Base-by-base conservation (phyloP, 2,329 filamentous ascomycete species). In the Rutstroemia sydowiana region DNA sequence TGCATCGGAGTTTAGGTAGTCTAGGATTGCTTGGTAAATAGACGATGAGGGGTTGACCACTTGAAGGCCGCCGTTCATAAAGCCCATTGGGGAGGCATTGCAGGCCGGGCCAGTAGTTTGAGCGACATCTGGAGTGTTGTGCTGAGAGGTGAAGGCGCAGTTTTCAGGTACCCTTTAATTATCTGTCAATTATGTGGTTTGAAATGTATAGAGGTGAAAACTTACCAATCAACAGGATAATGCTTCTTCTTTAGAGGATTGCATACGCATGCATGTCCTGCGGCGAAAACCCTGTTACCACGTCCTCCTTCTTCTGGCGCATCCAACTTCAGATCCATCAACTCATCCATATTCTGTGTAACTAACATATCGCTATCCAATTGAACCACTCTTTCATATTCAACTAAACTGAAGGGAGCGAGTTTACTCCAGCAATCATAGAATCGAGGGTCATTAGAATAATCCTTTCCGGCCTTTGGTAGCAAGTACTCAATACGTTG, bases 381-480 rank as follows among this genome's bases (percentile, higher is more conserved):
- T 70, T 89, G 86, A 32, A 95, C 86, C 31, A 95, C 80, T 37
- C 89, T 79, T 23, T 84, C 76, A 70, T 91, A 95, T 66, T 91
- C 82, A 16, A 76, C 76, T 30, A 95, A 74, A 20, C 79, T 82
- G 67, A 95, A 95, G 5, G 86, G 82, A 14, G 84, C 79, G 26
- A 95, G 79, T 71, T 95, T 95, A 69, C 78, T 87, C 88, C 89
- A 95, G 75, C 85, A 90, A 69, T 95, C 88, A 70, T 88, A 85
- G 75, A 95, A 95, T 60, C 90, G 84, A 45, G 85, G 83, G 68
- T 95, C 89, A 55, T 86, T 79, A 62, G 74, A 77, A 72, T 82
- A 95, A 70, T 87, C 83, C 57, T 70, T 71, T 9, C 49, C 83
- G 46, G 73, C 69, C 2, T 77, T 76, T 1, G 89, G 88, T 10